Base-by-base conservation (phyloP, 148 eudicot genomes). In the Rhododendron henanense region DNA sequence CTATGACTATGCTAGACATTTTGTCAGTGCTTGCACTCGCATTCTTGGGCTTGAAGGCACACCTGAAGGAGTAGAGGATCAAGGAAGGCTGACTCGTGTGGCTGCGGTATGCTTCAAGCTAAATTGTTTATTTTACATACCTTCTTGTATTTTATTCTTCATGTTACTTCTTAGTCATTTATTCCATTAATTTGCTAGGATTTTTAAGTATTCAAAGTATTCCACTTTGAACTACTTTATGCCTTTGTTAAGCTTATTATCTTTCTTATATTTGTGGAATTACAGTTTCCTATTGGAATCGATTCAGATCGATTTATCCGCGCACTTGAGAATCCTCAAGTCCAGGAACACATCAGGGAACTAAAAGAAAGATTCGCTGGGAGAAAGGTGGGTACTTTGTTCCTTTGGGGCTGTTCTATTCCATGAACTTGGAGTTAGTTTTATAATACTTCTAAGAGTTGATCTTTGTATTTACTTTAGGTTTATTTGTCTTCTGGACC, bases 21-120 rank as follows among this genome's bases (percentile, higher is more conserved):
- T 96, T 87, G 98, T 96, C 47, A 96, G 99, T 93, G 97, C 99
- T 76, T 96, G 99, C 85, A 96, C 99, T 86, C 98, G 99, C 86
- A 96, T 96, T 84, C 97, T 96, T 89, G 99, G 95, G 78, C 94
- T 96, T 85, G 99, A 96, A 90, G 99, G 99, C 84, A 96, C 98
- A 84, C 99, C 99, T 44, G 99, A 96, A 91, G 99, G 99, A 85
- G 99, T 96, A 28, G 99, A 96, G 89, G 97, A 95, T 88, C 95
- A 96, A 87, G 99, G 98, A 77, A 92, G 94, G 90, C 89, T 96
- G 87, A 96, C 99, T 53, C 98, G 99, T 86, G 99, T 96, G 65
- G 97, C 99, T 90, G 99, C 97, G 75, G 99, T 96, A 92, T 73
- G 93, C 90, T 85, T 51, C 81, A 45, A 63, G 51, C 53, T 92